Evolutionary conservation across 345 rosid genomes (phyloP), one percentile per base, ranked within the genome.

Genomic region (Syzygium aqueum): DNA sequence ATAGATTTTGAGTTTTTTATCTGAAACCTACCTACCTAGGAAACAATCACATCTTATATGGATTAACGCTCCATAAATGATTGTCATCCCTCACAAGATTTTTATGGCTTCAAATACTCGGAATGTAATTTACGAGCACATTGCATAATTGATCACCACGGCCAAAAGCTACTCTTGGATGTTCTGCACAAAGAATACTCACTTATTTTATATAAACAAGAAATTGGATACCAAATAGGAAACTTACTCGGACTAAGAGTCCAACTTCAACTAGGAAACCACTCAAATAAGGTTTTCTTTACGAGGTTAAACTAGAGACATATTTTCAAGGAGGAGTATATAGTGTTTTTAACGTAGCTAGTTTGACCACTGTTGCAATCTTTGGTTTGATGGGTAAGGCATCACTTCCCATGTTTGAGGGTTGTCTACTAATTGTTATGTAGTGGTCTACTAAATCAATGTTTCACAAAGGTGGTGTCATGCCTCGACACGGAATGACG

Each of bases 381-480:
- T 96, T 96, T 90, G 98, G 97, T 87, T 85, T 97, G 84, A 90
- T 97, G n/a, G n/a, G n/a, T n/a, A n/a, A n/a, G n/a, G n/a, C n/a
- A n/a, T n/a, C n/a, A 17, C 85, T 56, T 59, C 85, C 80, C 30
- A 23, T 59, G 15, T 5, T 61, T 54, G 57, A 49, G 23, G 53
- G 53, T 51, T 7, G 52, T 54, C 46, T 28, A 27, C 37, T 43
- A 77, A 78, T 19, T 22, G 30, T 53, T 49, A 8, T 86, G 51
- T 9, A 27, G 8, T 63, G 80, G 53, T 51, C 9, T 25, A 59
- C 4, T 27, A 85, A 33, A 84, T 53, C 85, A 3, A 52, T 51
- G 84, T 14, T 13, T 19, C 12, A 27, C 23, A 54, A n/a, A 49
- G 4, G 30, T 53, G 85, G 37, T 37, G 40, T 37, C 40, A 37